Base-by-base conservation (phyloP, 2,329 filamentous ascomycete species). In the Fusarium mangiferae region DNA sequence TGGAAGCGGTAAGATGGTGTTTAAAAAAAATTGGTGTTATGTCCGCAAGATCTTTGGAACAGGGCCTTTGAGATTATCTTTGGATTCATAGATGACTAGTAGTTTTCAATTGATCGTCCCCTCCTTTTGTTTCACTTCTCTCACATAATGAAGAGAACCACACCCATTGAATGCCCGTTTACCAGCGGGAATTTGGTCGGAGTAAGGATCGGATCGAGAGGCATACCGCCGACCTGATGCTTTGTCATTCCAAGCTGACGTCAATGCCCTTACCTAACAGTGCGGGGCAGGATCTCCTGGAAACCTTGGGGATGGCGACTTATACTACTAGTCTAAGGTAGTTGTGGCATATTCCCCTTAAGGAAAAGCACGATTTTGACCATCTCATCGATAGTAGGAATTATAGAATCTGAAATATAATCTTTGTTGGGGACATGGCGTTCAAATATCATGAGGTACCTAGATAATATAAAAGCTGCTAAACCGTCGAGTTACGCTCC, bases 21-120 rank as follows among this genome's bases (percentile, higher is more conserved):
- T 59, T 30, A 58, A 28, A 22, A 35, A 35, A 58, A 46, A 26
- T 28, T 46, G 10, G 13, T 30, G n/a, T 33, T 41, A 59, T 24
- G 45, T 38, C 42, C 62, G 44, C 26, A 52, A 56, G 69, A 73
- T 73, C 65, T 28, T 62, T 73, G 65, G 64, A 49, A 42, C 17
- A 46, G 17, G 45, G 12, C 38, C 28, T 36, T 62, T 39, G 18
- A 41, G 28, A 63, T 52, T 51, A 26, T 60, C 15, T 45, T 51
- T 45, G 46, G 14, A 41, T 57, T 46, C 49, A 36, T 46, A 68
- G 62, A 60, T 56, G 58, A 44, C 42, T 62, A 59, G 66, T 48
- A 54, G 26, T 28, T 35, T 55, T 60, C 60, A 73, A 70, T 73
- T 48, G 70, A 73, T 73, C 49, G 57, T 67, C 67, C 58, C 54